phyloP scores from a whole-genome alignment of 2,329 filamentous ascomycete species.

The Harringtonia aguacate region DNA sequence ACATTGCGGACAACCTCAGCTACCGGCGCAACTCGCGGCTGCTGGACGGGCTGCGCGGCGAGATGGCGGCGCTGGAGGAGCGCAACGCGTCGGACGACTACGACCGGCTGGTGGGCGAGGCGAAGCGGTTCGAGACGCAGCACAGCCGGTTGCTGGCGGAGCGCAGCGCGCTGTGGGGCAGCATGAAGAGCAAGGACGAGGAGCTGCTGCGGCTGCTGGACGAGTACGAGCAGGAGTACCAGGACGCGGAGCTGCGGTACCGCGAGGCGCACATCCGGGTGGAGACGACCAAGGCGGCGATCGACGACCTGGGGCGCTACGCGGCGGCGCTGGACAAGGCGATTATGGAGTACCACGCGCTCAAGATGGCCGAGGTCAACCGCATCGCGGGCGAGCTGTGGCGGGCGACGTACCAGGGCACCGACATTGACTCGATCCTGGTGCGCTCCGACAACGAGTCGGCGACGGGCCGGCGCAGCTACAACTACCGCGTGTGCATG shows the following conservation, averaged over 20 bases:
- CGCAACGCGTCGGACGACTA: conserved; percentile 79
- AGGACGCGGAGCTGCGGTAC: conserved; percentile 69
- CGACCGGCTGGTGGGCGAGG: conserved; percentile 61
- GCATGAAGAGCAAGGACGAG: conserved; percentile 75
- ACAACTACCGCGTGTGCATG: conserved; percentile 98
- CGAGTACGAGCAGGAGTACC: conserved; percentile 81
- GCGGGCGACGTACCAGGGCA: conserved; percentile 93
- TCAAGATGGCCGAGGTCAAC: conserved; percentile 99
- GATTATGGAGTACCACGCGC: conserved; percentile 89
- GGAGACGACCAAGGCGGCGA: conserved; percentile 82
- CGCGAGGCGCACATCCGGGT: conserved; percentile 83
- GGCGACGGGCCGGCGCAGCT: conserved; percentile 46
- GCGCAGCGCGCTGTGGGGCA: conserved; percentile 62
- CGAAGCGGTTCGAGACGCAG: conserved; percentile 52
- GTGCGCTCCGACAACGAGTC: conserved; percentile 87
- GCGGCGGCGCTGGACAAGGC: conserved; percentile 80
- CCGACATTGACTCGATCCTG: conserved; percentile 91
- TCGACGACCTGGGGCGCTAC: conserved; percentile 81
- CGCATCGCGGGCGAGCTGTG: conserved; percentile 91
- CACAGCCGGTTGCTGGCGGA: conserved; percentile 62
- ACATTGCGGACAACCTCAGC: conserved; percentile 79
- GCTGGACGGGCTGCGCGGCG: conserved; percentile 53
- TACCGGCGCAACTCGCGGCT: conserved; percentile 67
- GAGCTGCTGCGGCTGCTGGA: conserved; percentile 61
- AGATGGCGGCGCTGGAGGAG: conserved; percentile 64